Evolutionary conservation across 495 filamentous ascomycete genomes (phyloP), one percentile per base, ranked within the genome.

Genomic region (Aspergillus homomorphus): DNA sequence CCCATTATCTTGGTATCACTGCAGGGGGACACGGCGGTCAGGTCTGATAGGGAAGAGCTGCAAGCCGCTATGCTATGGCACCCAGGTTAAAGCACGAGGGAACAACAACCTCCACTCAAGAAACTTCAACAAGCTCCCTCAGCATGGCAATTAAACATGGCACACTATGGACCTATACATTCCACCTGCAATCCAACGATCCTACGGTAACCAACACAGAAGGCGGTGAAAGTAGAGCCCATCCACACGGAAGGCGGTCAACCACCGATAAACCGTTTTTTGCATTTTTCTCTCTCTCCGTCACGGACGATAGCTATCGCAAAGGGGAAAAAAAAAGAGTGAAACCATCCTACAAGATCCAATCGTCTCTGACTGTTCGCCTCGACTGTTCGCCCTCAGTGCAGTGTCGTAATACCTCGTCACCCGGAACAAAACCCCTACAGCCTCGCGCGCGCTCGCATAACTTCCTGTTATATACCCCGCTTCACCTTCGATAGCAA

Each of bases 191-290:
- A n/a, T n/a, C n/a, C n/a, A n/a, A n/a, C n/a, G n/a, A n/a, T n/a
- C n/a, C n/a, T n/a, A n/a, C n/a, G n/a, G n/a, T n/a, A 6, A 14
- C 24, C 18, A 49, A 57, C 16, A 8, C 44, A 16, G 21, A 30
- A 44, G 24, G n/a, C 20, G 33, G 18, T 23, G 33, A 26, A 18
- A 43, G 22, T 38, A 28, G 15, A 45, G 21, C 33, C 28, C 19
- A 38, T 33, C 33, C 51, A 22, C 43, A 10, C 22, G 24, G 45
- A 66, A 66, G 63, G 63, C 63, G 63, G 63, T 66, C 46, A 62
- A 38, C n/a, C 58, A 62, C 58, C 63, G 63, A 66, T 66, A 66
- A 66, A 38, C 59, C 56, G 45, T 24, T 57, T 57, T 62, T 62
- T 54, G 43, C 46, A 55, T 66, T 66, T 66, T 66, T 62, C 45